Conservation (phyloP, 495 filamentous ascomycete genomes). For the Cercophora scortea region DNA sequence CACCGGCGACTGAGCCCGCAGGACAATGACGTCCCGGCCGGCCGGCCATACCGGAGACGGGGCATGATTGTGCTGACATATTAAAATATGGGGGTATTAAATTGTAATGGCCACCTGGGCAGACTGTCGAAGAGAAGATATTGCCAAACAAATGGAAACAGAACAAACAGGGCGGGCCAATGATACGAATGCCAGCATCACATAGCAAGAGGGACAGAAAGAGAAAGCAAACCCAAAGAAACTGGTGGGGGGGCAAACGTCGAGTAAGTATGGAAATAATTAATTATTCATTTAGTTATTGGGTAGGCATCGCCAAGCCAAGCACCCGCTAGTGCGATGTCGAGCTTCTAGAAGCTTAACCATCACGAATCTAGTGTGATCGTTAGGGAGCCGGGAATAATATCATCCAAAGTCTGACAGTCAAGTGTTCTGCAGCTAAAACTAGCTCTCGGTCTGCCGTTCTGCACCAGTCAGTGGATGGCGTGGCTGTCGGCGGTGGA, state of each 20-base stretch:
- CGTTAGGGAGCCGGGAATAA: neutral
- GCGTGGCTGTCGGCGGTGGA: too few relatives aligned
- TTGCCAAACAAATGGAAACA: neutral
- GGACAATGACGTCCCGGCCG: slow-evolving; percentile 16
- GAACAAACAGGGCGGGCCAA: neutral
- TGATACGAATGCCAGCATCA: neutral
- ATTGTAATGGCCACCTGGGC: too few relatives aligned
- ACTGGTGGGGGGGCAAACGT: neutral
- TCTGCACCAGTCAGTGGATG: too few relatives aligned
- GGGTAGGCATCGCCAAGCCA: neutral
- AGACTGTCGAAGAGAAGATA: neutral
- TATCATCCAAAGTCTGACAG: neutral
- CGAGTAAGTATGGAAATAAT: too few relatives aligned
- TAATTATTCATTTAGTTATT: too few relatives aligned
- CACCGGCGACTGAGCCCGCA: slow-evolving; percentile 14
- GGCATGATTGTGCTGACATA: slow-evolving; percentile 16
- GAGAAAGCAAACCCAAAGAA: neutral
- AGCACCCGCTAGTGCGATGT: neutral
- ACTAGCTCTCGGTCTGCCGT: too few relatives aligned
- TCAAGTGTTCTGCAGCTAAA: too few relatives aligned
- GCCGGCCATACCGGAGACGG: slow-evolving; percentile 18
- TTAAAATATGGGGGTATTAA: neutral
- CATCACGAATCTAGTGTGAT: too few relatives aligned
- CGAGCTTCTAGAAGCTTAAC: neutral
- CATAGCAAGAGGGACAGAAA: neutral